phyloP scores from a whole-genome alignment of 805 yeast genomes.

The Tetrapisispora pingtungensis region DNA sequence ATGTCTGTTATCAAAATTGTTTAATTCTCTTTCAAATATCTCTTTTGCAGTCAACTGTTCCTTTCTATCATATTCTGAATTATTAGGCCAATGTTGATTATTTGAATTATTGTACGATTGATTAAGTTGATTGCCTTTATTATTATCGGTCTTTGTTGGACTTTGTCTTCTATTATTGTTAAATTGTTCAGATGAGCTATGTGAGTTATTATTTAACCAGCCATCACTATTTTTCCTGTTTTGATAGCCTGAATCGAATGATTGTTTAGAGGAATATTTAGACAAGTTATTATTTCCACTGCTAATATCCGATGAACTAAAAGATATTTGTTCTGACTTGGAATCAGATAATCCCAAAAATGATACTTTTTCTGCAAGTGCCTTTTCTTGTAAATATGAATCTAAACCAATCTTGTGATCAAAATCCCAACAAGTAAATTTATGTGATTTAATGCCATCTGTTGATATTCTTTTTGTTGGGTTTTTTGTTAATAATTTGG shows the following conservation, averaged over 20 bases:
- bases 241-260: not conserved
- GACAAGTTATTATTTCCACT: constrained; percentile 46
- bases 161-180: not conserved
- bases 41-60: constrained; percentile 9
- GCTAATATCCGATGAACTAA: constrained; percentile 57
- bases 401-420: constrained; percentile 12
- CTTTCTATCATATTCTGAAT: constrained; percentile 1
- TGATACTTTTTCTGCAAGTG: constrained; percentile 10
- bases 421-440: constrained; percentile 47
- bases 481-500: constrained; percentile 55
- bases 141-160: not conserved
- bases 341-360: constrained; percentile 21
- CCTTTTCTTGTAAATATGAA: constrained; percentile 10
- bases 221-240: not conserved
- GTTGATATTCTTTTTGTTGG: constrained; percentile 61
- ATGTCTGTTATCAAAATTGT: constrained; percentile 16
- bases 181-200: not conserved
- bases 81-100: constrained; percentile 4
- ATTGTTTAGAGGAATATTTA: not conserved
- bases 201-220: not conserved
- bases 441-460: constrained; percentile 63
- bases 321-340: constrained; percentile 38
- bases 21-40: constrained; percentile 18
- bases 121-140: not conserved
- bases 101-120: constrained; percentile 3